Percentiles rank a stretch among this genome's conserved stretches.
Conservation (phyloP, 2,329 filamentous ascomycete species). For the Lecanicillium sp. region DNA sequence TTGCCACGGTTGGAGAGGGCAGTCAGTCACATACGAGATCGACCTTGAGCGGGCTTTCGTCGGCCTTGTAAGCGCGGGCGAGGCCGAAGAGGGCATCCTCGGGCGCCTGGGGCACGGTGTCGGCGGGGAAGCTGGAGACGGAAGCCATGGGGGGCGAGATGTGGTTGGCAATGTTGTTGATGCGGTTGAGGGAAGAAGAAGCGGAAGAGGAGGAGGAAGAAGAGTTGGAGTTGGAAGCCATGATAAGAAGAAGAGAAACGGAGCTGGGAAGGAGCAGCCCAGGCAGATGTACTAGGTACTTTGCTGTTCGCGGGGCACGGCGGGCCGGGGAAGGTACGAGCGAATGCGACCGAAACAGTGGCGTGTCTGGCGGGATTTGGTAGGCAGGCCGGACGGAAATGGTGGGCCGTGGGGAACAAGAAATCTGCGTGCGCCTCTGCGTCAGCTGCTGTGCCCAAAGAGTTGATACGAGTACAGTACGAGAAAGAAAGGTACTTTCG, state of each 20-base stretch:
- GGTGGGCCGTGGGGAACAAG: no score
- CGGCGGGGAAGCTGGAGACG: constrained; percentile 63
- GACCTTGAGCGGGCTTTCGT: constrained; percentile 72
- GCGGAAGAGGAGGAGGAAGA: constrained; percentile 27
- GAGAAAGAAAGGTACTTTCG: no score
- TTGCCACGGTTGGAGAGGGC: constrained; percentile 7
- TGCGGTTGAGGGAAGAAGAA: constrained; percentile 41
- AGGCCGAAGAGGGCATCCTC: constrained; percentile 94
- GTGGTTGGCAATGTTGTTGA: constrained; percentile 59
- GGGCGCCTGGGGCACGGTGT: constrained; percentile 78
- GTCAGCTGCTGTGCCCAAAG: no score
- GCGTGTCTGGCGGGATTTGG: no score
- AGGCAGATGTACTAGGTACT: not conserved
- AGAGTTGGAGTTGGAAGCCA: constrained; percentile 3
- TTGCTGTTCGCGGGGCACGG: no score
- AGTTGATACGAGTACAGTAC: no score
- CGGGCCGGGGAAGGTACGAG: no score
- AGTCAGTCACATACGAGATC: constrained; percentile 68
- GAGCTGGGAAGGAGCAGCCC: not conserved
- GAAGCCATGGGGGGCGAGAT: constrained; percentile 51
- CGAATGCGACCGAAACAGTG: no score
- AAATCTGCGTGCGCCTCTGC: no score
- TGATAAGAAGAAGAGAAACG: constrained; percentile 4
- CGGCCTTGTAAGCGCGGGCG: constrained; percentile 79
- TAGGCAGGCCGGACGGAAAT: no score